Conservation (phyloP, 176 grass and related monocot species). For the Carex scoparia region DNA sequence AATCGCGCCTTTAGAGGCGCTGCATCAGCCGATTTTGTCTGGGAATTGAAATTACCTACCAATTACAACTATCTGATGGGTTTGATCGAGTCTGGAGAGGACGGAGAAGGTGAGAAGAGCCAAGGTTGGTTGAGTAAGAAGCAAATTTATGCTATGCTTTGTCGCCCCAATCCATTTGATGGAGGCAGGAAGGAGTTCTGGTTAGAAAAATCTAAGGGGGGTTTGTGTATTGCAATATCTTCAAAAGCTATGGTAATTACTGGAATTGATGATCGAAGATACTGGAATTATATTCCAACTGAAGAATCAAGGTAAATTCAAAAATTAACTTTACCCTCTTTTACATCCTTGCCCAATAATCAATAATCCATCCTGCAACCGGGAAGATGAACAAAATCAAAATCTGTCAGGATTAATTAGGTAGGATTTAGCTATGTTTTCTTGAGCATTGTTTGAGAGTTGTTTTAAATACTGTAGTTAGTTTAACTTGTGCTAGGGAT, state of each 20-base stretch:
- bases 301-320: conserved; percentile 73
- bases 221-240: conserved; percentile 74
- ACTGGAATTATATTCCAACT: conserved; percentile 59
- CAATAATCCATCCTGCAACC: no score
- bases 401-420: background rate
- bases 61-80: conserved; percentile 64
- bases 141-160: conserved; percentile 63
- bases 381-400: no score
- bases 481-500: background rate
- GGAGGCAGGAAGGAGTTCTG: conserved; percentile 82
- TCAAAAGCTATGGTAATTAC: conserved; percentile 84
- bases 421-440: background rate
- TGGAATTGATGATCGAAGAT: conserved; percentile 68
- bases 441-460: conserved; percentile 11
- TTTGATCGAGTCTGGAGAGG: background rate
- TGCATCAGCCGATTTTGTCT: conserved; percentile 70
- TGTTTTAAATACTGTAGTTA: background rate
- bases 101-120: background rate
- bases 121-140: conserved; percentile 31
- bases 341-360: no score
- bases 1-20: conserved; percentile 67
- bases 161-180: conserved; percentile 55
- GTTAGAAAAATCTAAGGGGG: conserved; percentile 63
- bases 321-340: background rate
- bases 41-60: conserved; percentile 61